Percentiles rank a stretch among this genome's conserved stretches.
These are phyloP conservation scores for Phialophora verrucosa DNA, from an alignment of 2,329 filamentous ascomycete species.

Conservation along the genomic window DNA sequence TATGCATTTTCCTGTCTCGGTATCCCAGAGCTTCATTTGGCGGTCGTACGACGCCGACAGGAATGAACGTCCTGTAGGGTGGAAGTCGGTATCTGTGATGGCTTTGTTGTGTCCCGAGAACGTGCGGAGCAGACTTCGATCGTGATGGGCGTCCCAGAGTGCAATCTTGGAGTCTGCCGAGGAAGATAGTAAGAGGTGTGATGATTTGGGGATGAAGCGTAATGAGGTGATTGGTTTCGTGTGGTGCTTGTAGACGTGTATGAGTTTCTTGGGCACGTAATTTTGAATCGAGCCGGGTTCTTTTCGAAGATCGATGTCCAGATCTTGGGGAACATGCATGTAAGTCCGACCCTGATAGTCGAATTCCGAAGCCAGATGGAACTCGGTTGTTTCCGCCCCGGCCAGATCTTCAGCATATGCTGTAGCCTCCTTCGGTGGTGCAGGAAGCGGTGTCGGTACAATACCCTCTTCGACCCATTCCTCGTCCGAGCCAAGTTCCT, in stretches of 20 bases:
- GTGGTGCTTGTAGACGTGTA: slow-evolving; percentile 87
- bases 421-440: slow-evolving; percentile 58
- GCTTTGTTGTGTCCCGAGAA: slow-evolving; percentile 90
- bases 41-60: slow-evolving; percentile 91
- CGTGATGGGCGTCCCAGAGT: slow-evolving; percentile 93
- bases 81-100: slow-evolving; percentile 88
- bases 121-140: slow-evolving; percentile 85
- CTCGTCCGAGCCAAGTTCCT: slow-evolving; percentile 75
- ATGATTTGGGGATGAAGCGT: slow-evolving; percentile 85
- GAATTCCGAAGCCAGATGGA: slow-evolving; percentile 80
- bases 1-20: slow-evolving; percentile 87
- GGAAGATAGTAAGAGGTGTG: slow-evolving; percentile 87
- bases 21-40: slow-evolving; percentile 98
- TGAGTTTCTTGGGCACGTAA: slow-evolving; percentile 90
- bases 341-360: slow-evolving; percentile 97
- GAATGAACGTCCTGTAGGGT: slow-evolving; percentile 80
- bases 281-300: slow-evolving; percentile 81
- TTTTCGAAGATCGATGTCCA: slow-evolving; percentile 83
- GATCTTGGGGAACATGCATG: slow-evolving; percentile 93
- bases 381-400: slow-evolving; percentile 79
- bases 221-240: slow-evolving; percentile 85
- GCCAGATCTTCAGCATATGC: slow-evolving; percentile 63
- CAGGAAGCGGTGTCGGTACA: slow-evolving; percentile 56
- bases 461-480: slow-evolving; percentile 79
- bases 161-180: slow-evolving; percentile 89